Percentiles rank a stretch among this genome's conserved stretches.
Evolutionary conservation across 192 early-diverging fungal genomes (phyloP).

Genomic region (Podila horticola): DNA sequence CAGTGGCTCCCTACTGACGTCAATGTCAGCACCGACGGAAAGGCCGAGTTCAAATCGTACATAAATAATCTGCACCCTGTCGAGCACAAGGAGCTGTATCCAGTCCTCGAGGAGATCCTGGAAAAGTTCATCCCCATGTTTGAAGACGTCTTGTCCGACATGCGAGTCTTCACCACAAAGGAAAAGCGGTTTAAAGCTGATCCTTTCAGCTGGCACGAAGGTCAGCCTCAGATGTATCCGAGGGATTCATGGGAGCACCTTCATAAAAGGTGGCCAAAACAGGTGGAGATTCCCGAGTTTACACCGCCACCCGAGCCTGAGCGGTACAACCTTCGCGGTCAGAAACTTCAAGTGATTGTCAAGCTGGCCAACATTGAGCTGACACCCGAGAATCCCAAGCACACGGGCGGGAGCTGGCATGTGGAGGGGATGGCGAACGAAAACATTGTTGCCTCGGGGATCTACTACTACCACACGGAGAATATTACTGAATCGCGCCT

Average conservation of each 20-base stretch:
- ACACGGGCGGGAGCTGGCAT: constrained; percentile 70
- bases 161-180: not conserved
- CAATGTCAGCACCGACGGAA: constrained; percentile 58
- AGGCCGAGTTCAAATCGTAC: constrained; percentile 62
- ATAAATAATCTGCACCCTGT: constrained; percentile 80
- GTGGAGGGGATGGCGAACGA: constrained; percentile 79
- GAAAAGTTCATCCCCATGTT: constrained; percentile 71
- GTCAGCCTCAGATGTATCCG: too few species aligned
- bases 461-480: constrained; percentile 76
- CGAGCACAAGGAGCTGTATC: constrained; percentile 60
- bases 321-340: too few species aligned
- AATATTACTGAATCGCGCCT: constrained; percentile 74
- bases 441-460: constrained; percentile 75
- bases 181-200: too few species aligned
- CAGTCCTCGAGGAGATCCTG: constrained; percentile 61
- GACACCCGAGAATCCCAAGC: constrained; percentile 68
- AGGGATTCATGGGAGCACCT: too few species aligned
- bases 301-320: too few species aligned
- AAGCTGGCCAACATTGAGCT: constrained; percentile 74
- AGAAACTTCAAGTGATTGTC: too few species aligned
- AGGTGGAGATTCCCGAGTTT: constrained; percentile 71
- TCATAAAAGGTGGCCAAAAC: too few species aligned
- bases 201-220: too few species aligned
- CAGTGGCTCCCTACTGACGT: constrained; percentile 81
- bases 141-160: constrained; percentile 56